Evolutionary conservation across 495 filamentous ascomycete genomes (phyloP), one percentile per base, ranked within the genome.

Genomic region (Tuber melanosporum): DNA sequence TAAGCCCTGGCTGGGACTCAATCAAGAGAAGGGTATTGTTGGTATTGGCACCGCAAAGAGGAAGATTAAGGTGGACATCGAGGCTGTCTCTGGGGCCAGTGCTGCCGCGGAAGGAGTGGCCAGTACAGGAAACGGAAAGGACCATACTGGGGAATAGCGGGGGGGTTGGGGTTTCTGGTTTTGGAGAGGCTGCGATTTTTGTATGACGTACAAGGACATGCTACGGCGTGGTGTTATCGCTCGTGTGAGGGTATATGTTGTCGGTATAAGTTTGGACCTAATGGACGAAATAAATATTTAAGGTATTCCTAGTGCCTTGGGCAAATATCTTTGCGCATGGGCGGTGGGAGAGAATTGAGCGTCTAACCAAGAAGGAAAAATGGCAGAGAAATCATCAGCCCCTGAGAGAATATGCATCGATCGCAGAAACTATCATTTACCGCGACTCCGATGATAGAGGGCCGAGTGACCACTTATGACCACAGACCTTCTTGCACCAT

Each of bases 1-100:
- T 85, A 99, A 99, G 88, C 95, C 95, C 8, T 99, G 95, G 95
- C 85, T 99, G 52, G 95, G 95, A 3, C 85, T 88, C 72, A 89
- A 92, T 78, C 95, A 99, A 88, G 91, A 94, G 82, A 85, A 87
- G 8, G 95, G 95, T 42, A 87, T 96, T 69, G 89, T 87, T 20
- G 95, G 95, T 20, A 78, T 97, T 66, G 95, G 94, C 44, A 99
- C 95, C 36, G 95, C 95, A 74, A 95, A 91, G 87, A 86, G 90
- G 83, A 92, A n/a, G 17, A 46, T 71, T 46, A 78, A 85, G 73
- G 89, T 75, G 86, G 85, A 66, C 26, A 32, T 66, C n/a, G 57
- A 66, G 26, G 14, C 57, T 32, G 57, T 26, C 26, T 32, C n/a
- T 32, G 57, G 57, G 26, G 57, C 10, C 14, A 66, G 57, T 22